Base-by-base conservation (phyloP, 768 basidiomycete species). In the Amanita fuliginea region DNA sequence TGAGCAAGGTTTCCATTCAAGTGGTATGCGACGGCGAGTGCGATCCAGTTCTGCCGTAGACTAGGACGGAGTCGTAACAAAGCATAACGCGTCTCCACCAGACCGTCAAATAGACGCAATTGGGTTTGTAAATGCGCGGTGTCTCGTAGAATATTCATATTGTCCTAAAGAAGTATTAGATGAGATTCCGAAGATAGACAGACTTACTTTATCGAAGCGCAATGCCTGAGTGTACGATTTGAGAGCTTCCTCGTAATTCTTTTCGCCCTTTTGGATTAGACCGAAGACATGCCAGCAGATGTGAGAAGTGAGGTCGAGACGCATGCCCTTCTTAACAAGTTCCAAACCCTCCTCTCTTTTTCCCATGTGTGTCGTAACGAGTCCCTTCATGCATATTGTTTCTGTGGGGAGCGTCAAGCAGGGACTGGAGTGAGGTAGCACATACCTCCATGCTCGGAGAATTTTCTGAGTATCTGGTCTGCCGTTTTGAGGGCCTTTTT, bases 231-330 rank as follows among this genome's bases (percentile, higher is more conserved):
- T 80, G 64, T 97, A 98, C 21, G 92, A 93, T 59, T 92, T 88
- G 58, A 91, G 73, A 0, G 96, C 93, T 59, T 94, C 92, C 55
- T 90, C 89, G 58, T 91, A 97, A 60, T 95, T 91, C 66, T 87
- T 93, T 63, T 96, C 88, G 7, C 84, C 85, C 64, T 95, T 91
- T 63, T 93, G 87, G 18, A 96, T 81, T 59, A 99, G 83, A 22
- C 92, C 96, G 62, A 91, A 87, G 55, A 98, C 95, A 66, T 99
- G 96, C 94, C 96, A 98, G 61, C 84, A 86, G 61, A 99, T 97
- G 60, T 97, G 93, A 16, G 90, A 93, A 28, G 78, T 83, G 48
- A 89, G 67, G 66, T 94, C 89, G 42, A 82, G 72, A 37, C 80
- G 75, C 55, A 90, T 75, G 51, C 92, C 92, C 57, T 87, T 83